phyloP scores from a whole-genome alignment of 768 basidiomycete species.

The Astraeus odoratus region DNA sequence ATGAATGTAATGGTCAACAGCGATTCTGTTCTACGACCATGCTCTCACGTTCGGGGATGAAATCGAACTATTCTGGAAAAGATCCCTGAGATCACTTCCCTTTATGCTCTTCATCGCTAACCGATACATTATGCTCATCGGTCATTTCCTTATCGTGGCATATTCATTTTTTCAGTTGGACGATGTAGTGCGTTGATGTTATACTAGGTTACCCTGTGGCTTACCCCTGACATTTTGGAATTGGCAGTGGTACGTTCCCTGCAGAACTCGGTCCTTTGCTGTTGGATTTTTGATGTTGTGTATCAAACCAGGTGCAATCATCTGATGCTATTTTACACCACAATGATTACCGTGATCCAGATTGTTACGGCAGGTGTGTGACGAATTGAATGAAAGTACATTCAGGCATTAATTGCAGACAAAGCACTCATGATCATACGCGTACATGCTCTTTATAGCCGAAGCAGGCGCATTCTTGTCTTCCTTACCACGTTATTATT shows the following conservation, averaged over 20 bases:
- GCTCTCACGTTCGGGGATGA: conserved; percentile 35
- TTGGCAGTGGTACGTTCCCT: not conserved
- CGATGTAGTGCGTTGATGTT: too few species aligned
- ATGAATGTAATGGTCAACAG: too few species aligned
- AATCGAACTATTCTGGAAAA: conserved; percentile 37
- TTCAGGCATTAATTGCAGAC: not conserved
- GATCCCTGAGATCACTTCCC: conserved; percentile 25
- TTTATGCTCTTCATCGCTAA: conserved; percentile 34
- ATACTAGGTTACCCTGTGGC: too few species aligned
- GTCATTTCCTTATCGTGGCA: conserved; percentile 32
- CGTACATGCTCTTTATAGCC: not conserved
- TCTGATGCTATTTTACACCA: not conserved
- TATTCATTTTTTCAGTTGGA: conserved; percentile 27
- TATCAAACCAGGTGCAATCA: not conserved
- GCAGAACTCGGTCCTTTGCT: not conserved
- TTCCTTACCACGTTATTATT: not conserved
- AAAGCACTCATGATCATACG: not conserved
- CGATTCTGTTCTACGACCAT: conserved; percentile 42
- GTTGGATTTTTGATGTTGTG: not conserved
- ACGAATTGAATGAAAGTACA: not conserved
- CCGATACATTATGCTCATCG: conserved; percentile 33
- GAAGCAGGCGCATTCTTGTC: not conserved
- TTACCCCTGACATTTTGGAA: not conserved
- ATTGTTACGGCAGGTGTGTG: not conserved
- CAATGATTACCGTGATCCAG: too few species aligned